phyloP scores from a whole-genome alignment of 2,329 filamentous ascomycete species.

The Neobulgaria alba region DNA sequence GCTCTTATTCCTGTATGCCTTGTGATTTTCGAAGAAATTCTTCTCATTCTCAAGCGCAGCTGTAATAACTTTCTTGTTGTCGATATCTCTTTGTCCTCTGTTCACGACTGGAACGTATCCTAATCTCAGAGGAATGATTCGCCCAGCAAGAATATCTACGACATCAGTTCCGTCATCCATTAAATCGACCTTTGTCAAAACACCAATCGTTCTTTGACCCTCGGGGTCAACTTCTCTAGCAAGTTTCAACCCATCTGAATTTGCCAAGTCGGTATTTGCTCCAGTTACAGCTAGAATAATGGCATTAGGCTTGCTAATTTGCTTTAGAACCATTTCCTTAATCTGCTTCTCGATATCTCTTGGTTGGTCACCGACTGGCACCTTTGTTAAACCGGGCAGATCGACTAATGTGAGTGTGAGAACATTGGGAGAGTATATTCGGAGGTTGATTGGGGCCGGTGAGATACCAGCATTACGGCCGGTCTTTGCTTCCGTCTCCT shows the following conservation, averaged over 20 bases:
- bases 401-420: constrained; percentile 94
- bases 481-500: constrained; percentile 94
- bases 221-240: constrained; percentile 95
- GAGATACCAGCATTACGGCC: constrained; percentile 95
- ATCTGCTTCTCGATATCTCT: constrained; percentile 96
- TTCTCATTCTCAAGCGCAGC: constrained; percentile 88
- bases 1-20: constrained; percentile 96
- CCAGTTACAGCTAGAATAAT: constrained; percentile 96
- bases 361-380: constrained; percentile 92
- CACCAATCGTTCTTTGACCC: constrained; percentile 95
- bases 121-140: constrained; percentile 88
- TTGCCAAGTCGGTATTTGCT: constrained; percentile 95
- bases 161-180: constrained; percentile 99
- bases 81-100: constrained; percentile 93
- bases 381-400: constrained; percentile 91
- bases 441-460: constrained; percentile 90
- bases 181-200: constrained; percentile 95
- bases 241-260: constrained; percentile 94
- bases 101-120: constrained; percentile 98
- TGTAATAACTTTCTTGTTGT: constrained; percentile 93
- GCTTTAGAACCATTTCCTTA: constrained; percentile 95
- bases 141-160: constrained; percentile 93
- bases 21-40: constrained; percentile 97
- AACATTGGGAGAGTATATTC: constrained; percentile 97
- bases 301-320: constrained; percentile 96